Conservation (phyloP, 352 stramenopile genomes). For the Pythium brassicae region DNA sequence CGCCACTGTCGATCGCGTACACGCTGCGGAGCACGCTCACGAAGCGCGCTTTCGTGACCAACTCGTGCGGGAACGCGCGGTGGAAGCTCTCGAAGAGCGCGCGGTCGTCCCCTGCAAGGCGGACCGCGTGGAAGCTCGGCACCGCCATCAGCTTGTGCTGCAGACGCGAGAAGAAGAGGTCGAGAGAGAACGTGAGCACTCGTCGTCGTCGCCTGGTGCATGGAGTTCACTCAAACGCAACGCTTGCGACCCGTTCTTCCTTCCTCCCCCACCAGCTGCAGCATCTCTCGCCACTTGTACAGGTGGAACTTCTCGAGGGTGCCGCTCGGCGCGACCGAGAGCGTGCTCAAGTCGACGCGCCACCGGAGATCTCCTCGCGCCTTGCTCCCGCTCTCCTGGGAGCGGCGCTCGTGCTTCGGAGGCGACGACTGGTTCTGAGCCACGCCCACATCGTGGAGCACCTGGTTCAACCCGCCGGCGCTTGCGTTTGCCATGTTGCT, state of each 20-base stretch:
- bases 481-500: neutral
- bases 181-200: neutral
- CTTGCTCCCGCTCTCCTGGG: neutral
- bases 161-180: neutral
- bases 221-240: no score
- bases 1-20: slow-evolving; percentile 32
- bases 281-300: slow-evolving; percentile 62
- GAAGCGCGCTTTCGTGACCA: slow-evolving; percentile 68
- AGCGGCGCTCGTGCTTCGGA: neutral
- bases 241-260: neutral
- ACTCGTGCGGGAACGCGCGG: slow-evolving; percentile 60
- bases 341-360: slow-evolving; percentile 7
- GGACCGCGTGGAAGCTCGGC: slow-evolving; percentile 41
- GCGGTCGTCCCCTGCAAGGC: slow-evolving; percentile 51
- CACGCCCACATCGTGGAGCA: neutral
- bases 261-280: slow-evolving; percentile 29
- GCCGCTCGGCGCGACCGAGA: slow-evolving; percentile 19
- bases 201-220: neutral
- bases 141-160: slow-evolving; percentile 35
- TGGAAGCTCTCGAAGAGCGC: slow-evolving; percentile 69
- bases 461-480: neutral
- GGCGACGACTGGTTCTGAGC: no score
- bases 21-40: slow-evolving; percentile 56
- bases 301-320: slow-evolving; percentile 60
- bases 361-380: neutral